phyloP scores from a whole-genome alignment of 805 yeast species.

The Metschnikowia borealis region DNA sequence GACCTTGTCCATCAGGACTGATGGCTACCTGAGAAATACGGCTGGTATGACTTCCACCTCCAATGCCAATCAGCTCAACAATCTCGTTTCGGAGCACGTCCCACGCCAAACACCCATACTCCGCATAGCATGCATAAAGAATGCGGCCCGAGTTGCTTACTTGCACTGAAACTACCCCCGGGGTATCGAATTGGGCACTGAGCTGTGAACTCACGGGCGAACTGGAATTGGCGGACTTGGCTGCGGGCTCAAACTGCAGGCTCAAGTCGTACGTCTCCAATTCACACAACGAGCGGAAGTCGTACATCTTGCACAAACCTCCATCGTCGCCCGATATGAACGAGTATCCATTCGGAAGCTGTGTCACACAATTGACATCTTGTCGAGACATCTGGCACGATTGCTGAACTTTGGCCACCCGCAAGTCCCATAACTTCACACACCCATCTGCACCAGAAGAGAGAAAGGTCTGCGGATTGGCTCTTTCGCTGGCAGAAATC shows the following conservation, averaged over 20 bases:
- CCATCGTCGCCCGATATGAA: constrained; percentile 79
- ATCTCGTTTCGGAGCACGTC: constrained; percentile 64
- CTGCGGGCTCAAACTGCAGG: constrained; percentile 14
- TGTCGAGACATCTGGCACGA: constrained; percentile 52
- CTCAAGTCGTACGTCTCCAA: constrained; percentile 45
- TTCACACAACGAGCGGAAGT: constrained; percentile 72
- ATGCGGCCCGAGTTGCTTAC: constrained; percentile 72
- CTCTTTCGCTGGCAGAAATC: constrained; percentile 10
- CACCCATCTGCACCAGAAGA: constrained; percentile 69
- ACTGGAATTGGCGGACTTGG: constrained; percentile 1
- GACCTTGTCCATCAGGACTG: constrained; percentile 70
- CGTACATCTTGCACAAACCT: constrained; percentile 65
- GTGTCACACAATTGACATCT: constrained; percentile 59
- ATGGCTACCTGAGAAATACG: constrained; percentile 60
- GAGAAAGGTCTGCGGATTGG: constrained; percentile 35
- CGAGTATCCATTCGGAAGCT: constrained; percentile 67
- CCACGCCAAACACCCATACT: constrained; percentile 73
- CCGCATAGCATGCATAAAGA: constrained; percentile 71
- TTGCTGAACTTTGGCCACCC: constrained; percentile 42
- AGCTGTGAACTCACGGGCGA: constrained; percentile 18
- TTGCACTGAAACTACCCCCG: constrained; percentile 72
- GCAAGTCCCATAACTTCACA: constrained; percentile 60
- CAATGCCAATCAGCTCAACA: constrained; percentile 57
- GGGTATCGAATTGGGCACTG: constrained; percentile 43
- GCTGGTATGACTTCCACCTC: constrained; percentile 47